Evolutionary conservation across 441 rosid species (phyloP), one percentile per base, ranked within the genome.

Genomic region (Manihot esculenta): DNA sequence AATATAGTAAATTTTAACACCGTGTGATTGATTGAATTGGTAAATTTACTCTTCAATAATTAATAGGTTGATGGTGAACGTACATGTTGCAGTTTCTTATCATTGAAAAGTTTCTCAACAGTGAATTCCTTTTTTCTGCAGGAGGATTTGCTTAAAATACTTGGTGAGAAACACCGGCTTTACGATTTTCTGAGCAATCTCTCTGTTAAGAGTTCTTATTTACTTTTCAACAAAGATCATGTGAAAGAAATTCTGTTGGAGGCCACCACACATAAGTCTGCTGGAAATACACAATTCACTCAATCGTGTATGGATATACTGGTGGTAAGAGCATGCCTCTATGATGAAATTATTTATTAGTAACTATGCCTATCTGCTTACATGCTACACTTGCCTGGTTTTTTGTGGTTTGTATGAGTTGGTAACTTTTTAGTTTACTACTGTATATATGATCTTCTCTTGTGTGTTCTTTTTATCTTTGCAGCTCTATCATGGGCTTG

Each of bases 131-230:
- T 64, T 70, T 82, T 35, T 80, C 81, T 81, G 84, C 97, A 96
- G 99, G 97, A 87, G 75, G 98, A 92, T 71, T 82, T 94, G 90
- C 97, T 89, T 74, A 90, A 79, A 77, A 90, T 94, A 78, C 96
- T 96, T 54, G 92, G 97, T 68, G 96, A 90, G 80, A 89, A 88
- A 80, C 99, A 96, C 69, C 64, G 81, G 50, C 98, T 96, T 69
- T 87, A 90, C 78, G 99, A 90, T 56, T 94, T 96, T 85, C 81
- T 96, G 63, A 77, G 92, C 83, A 85, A 66, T 48, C 95, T 96
- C 70, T 86, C 97, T 9, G 55, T 90, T 81, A 96, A 96, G 86
- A 89, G 97, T 77, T 92, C 99, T 64, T 90, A 90, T 85, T 77
- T 89, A 71, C 84, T 92, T 72, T 89, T 96, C 87, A 87, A 80